A percentile compares a stretch with the other conserved stretches of the same genome.
phyloP scores from a whole-genome alignment of 441 rosid species.

The Jatropha multifida region DNA sequence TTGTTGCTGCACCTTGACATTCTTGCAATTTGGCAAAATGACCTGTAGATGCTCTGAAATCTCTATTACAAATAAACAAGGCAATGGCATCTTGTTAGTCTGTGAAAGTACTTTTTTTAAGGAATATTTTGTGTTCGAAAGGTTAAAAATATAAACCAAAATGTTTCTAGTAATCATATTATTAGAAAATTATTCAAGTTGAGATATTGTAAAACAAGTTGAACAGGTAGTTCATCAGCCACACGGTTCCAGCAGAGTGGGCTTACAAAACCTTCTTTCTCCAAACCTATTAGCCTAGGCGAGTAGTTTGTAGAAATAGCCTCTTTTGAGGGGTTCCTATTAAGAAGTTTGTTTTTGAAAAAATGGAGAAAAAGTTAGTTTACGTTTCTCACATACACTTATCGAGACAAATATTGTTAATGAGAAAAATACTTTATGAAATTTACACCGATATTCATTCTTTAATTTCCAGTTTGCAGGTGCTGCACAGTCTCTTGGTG shows the following conservation, averaged over 20 bases:
- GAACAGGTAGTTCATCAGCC: background rate
- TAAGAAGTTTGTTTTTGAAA: background rate
- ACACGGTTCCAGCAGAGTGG: background rate
- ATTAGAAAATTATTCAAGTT: background rate
- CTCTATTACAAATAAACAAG: background rate
- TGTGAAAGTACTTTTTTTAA: background rate
- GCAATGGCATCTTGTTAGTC: background rate
- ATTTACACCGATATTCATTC: background rate
- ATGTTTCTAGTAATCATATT: background rate
- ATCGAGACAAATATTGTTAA: background rate
- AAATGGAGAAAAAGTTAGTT: background rate
- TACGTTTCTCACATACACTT: background rate
- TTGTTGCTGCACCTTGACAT: background rate
- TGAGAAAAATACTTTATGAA: background rate
- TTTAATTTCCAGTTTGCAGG: conserved; percentile 65
- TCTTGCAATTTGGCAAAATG: background rate
- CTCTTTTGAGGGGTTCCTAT: background rate
- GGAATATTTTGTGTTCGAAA: background rate
- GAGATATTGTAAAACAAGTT: background rate
- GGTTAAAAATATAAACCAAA: conserved; percentile 3
- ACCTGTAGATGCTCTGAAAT: background rate
- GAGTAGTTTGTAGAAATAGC: background rate
- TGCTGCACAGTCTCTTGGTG: conserved; percentile 84
- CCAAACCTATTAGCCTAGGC: background rate
- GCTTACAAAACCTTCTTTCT: background rate